phyloP scores from a whole-genome alignment of 352 stramenopile genomes.

The Aphanomyces stellatus region DNA sequence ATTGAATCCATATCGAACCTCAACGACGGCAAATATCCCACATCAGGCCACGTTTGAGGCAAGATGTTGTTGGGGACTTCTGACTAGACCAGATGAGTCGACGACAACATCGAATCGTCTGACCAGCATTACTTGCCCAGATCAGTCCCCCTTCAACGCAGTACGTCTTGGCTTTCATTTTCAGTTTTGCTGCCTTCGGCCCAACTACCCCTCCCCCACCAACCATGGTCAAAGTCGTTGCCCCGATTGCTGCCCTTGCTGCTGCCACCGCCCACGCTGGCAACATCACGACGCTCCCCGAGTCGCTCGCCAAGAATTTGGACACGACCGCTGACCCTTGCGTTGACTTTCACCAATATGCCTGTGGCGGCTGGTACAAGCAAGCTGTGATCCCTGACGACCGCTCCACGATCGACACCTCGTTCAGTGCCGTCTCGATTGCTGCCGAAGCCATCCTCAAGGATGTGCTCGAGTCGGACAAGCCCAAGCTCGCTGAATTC shows the following conservation, averaged over 20 bases:
- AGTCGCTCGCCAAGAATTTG: neutral
- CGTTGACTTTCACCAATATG: slow-evolving; percentile 51
- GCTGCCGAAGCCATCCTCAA: slow-evolving; percentile 45
- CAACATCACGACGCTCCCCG: neutral
- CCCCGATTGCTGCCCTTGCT: neutral
- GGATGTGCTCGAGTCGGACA: slow-evolving; percentile 31
- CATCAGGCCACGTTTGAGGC: too few relatives aligned
- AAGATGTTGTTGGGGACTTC: too few relatives aligned
- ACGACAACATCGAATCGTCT: too few relatives aligned
- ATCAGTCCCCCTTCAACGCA: too few relatives aligned
- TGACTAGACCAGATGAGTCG: too few relatives aligned
- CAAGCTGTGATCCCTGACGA: slow-evolving; percentile 53
- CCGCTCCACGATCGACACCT: slow-evolving; percentile 53
- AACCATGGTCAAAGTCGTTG: slow-evolving; percentile 7
- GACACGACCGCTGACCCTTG: slow-evolving; percentile 13
- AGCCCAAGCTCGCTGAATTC: slow-evolving; percentile 37
- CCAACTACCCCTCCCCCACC: too few relatives aligned
- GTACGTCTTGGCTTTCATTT: too few relatives aligned
- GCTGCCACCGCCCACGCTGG: neutral
- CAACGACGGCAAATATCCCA: too few relatives aligned
- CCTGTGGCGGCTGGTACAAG: slow-evolving; percentile 54
- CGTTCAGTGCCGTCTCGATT: slow-evolving; percentile 35
- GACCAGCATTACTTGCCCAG: too few relatives aligned
- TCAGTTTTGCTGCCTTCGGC: slow-evolving; percentile 7
- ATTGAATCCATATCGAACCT: too few relatives aligned